Base-by-base conservation (phyloP, 2,329 filamentous ascomycete species). In the Fusarium praegraminearum region DNA sequence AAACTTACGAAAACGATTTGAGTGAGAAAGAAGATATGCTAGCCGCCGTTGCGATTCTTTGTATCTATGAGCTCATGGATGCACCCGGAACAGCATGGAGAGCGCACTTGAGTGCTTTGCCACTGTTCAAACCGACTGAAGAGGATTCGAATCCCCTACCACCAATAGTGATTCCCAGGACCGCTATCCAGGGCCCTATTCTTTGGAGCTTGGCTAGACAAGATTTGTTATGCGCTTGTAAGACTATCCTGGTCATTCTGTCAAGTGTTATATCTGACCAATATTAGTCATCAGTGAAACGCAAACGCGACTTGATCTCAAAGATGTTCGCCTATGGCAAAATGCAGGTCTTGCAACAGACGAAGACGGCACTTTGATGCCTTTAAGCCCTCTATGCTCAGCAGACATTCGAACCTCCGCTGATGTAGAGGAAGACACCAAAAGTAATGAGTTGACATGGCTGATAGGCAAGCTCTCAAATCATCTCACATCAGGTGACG, bases 21-120 rank as follows among this genome's bases (percentile, higher is more conserved):
- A 53, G 57, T 1, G 73, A 73, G 0, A 70, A 66, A 41, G 60
- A 77, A 41, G 70, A 91, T 61, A 82, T 90, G 5, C 81, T 91
- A 24, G 88, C 89, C 11, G 88, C 89, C 3, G 89, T 89, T 3
- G 88, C 89, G 1, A 90, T 91, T 16, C 77, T 92, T 3, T 91
- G 88, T 62, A 86, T 89, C 1, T 91, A 91, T 73, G 89, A 91
- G 67, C 88, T 91, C 62, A 80, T 91, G n/a, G 88, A 91, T 75
- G 86, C 87, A 2, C 89, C 87, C 2, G 86, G 85, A 3, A 83
- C 83, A 0, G 88, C 89, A 22, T 91, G 89, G 89, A 84, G 85
- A 33, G 83, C 87, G 6, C 90, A 91, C 78, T 78, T 91, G 8
- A 90, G 87, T 69, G 89, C 89, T 1, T 86, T 90, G 0, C 90